Evolutionary conservation across 176 grass and related monocot species (phyloP), one percentile per base, ranked within the genome.

Genomic region (Bonia amplexicaulis): DNA sequence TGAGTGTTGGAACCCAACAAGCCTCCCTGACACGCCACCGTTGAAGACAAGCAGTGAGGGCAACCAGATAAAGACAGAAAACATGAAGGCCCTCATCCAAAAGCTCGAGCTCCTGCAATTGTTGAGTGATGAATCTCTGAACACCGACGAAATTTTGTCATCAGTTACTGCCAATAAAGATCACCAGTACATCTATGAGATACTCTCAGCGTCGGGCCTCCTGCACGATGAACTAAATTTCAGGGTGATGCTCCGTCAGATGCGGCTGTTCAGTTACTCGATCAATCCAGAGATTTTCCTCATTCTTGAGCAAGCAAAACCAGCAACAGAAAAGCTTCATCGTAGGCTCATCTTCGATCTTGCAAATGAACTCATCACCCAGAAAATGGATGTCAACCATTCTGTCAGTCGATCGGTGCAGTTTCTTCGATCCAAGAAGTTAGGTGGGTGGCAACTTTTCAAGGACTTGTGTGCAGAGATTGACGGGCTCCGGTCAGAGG

Each of bases 331-430:
- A 52, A 93, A 85, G 68, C 70, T 76, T 33, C 84, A 93, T 55
- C 89, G 87, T 39, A 93, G 84, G 80, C 90, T 93, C 55, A 85
- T 89, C 60, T 96, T 96, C 11, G 91, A 96, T 84, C 46, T 90
- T 16, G 81, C 88, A 66, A 89, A 89, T 48, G 89, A 96, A 67
- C 79, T 96, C 68, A 60, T 93, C 55, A 78, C 45, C n/a, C 80
- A 87, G 26, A 89, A 91, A 80, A 83, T 93, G 68, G 84, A 87
- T 20, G 27, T 13, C 15, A 13, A 42, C 22, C 44, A 52, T 35
- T 59, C 41, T 15, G 47, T 25, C 0, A 65, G 70, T 44, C 52
- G 25, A 62, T 54, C 20, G 15, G 19, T 77, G 71, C 59, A 58
- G 67, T 75, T 76, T n/a, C n/a, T 84, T 85, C 37, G 7, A 68